These are phyloP conservation scores for Nemania abortiva DNA, from an alignment of 2,329 filamentous ascomycete species.

Conservation along the genomic window DNA sequence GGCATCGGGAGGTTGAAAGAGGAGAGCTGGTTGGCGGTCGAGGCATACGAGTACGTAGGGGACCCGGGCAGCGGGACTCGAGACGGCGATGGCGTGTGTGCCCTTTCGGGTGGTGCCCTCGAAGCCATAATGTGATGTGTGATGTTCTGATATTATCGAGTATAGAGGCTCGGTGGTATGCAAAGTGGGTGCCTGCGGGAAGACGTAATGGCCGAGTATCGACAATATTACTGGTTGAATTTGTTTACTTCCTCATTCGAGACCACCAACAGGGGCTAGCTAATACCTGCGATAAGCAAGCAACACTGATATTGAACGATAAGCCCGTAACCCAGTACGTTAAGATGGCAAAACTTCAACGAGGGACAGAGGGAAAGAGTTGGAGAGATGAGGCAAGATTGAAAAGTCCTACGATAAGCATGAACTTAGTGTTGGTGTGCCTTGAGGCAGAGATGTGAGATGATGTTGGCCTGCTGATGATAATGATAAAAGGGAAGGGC, in stretches of 20 bases:
- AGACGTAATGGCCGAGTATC: conserved; percentile 22
- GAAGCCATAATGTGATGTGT: conserved; percentile 31
- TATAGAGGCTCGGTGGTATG: conserved; percentile 5
- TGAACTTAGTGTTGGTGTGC: not conserved
- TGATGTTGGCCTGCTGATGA: conserved; percentile 1
- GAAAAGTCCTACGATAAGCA: not conserved
- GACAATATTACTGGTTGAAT: conserved; percentile 31
- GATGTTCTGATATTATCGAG: conserved; percentile 3
- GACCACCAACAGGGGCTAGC: conserved; percentile 27
- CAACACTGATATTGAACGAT: conserved; percentile 7
- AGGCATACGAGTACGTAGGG: conserved; percentile 73
- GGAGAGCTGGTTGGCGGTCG: conserved; percentile 70
- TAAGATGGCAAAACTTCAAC: conserved; percentile 6
- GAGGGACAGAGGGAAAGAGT: not conserved
- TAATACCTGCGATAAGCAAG: conserved; percentile 8
- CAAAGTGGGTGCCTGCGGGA: conserved; percentile 7
- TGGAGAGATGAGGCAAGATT: not conserved
- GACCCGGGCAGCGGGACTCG: conserved; percentile 72
- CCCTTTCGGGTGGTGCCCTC: conserved; percentile 49
- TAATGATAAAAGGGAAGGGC: conserved; percentile 4
- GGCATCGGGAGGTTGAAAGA: conserved; percentile 70
- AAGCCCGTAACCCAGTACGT: not conserved
- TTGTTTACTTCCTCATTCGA: conserved; percentile 35
- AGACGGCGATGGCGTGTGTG: conserved; percentile 65
- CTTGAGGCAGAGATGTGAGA: conserved; percentile 4